Percentiles rank a stretch among this genome's conserved stretches.
These are phyloP conservation scores for Fusarium pseudograminearum DNA, from an alignment of 2,329 filamentous ascomycete genomes.

Conservation along the genomic window DNA sequence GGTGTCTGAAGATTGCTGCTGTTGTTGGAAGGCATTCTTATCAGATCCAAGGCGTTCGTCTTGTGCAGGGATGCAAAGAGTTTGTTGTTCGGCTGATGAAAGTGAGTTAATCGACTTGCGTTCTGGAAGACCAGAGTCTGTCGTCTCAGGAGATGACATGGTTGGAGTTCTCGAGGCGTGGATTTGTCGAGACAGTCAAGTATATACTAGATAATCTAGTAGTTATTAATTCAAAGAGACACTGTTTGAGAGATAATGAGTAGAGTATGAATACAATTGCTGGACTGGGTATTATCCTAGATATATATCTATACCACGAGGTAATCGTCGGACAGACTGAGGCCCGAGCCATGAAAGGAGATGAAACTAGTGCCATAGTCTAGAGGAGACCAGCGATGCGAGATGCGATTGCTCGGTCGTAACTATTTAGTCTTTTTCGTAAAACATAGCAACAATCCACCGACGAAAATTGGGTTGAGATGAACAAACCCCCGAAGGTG, in stretches of 20 bases:
- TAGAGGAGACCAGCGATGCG: neutral
- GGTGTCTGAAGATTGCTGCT: slow-evolving; percentile 19
- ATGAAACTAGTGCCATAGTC: slow-evolving; percentile 16
- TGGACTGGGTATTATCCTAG: slow-evolving; percentile 9
- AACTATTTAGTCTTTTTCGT: neutral
- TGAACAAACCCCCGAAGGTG: slow-evolving; percentile 17
- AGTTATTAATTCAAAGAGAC: neutral
- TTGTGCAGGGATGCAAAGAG: neutral
- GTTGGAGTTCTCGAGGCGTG: neutral
- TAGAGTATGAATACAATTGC: slow-evolving; percentile 11
- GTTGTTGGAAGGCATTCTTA: slow-evolving; percentile 1
- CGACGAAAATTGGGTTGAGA: slow-evolving; percentile 20
- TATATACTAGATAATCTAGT: neutral
- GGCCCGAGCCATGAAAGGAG: slow-evolving; percentile 15
- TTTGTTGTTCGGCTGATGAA: slow-evolving; percentile 35
- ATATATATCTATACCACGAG: slow-evolving; percentile 36
- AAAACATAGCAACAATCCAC: slow-evolving; percentile 2
- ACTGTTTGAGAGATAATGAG: neutral
- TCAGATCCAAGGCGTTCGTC: neutral
- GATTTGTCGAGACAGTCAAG: neutral
- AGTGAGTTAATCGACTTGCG: slow-evolving; percentile 37
- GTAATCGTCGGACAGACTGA: slow-evolving; percentile 26
- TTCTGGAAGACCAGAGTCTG: slow-evolving; percentile 10
- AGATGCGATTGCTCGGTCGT: slow-evolving; percentile 16
- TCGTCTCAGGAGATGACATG: slow-evolving; percentile 27